Percentiles rank a stretch among this genome's conserved stretches.
Conservation (phyloP, 768 basidiomycete species). For the Psilocybe cubensis region DNA sequence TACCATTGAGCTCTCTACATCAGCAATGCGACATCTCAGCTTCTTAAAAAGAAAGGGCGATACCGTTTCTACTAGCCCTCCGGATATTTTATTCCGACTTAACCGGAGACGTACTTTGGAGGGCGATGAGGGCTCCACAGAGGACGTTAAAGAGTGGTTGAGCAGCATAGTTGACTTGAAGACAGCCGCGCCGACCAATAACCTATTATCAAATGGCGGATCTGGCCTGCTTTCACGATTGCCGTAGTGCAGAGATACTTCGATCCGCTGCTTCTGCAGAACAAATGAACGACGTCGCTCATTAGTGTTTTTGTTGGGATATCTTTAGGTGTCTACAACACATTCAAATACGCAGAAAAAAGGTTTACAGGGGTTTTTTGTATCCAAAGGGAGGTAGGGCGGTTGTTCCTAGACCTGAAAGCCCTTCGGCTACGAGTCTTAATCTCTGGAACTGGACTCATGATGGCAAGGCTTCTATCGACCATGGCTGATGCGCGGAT, state of each 20-base stretch:
- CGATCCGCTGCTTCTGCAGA: no score
- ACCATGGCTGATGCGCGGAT: no score
- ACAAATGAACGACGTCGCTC: no score
- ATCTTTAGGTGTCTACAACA: no score
- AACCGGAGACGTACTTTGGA: not conserved
- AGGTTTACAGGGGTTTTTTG: no score
- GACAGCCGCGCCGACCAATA: not conserved
- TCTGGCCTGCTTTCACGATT: not conserved
- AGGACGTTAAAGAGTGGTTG: not conserved
- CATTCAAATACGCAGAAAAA: no score
- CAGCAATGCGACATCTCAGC: conserved; percentile 18
- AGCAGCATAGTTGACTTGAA: not conserved
- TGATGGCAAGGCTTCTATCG: no score
- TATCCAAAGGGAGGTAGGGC: no score
- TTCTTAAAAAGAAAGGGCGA: conserved; percentile 5
- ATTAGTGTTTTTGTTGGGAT: no score
- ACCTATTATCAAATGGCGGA: not conserved
- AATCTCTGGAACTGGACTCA: no score
- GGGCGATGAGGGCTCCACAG: not conserved
- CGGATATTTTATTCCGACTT: not conserved
- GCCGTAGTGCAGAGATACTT: not conserved
- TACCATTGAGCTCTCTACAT: conserved; percentile 15
- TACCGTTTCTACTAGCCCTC: not conserved
- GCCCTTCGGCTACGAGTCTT: no score
- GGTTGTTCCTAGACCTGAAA: no score